Percentiles rank a stretch among this genome's conserved stretches.
phyloP scores from a whole-genome alignment of 139 green algal genomes.

The Tetradesmus lagerheimii region DNA sequence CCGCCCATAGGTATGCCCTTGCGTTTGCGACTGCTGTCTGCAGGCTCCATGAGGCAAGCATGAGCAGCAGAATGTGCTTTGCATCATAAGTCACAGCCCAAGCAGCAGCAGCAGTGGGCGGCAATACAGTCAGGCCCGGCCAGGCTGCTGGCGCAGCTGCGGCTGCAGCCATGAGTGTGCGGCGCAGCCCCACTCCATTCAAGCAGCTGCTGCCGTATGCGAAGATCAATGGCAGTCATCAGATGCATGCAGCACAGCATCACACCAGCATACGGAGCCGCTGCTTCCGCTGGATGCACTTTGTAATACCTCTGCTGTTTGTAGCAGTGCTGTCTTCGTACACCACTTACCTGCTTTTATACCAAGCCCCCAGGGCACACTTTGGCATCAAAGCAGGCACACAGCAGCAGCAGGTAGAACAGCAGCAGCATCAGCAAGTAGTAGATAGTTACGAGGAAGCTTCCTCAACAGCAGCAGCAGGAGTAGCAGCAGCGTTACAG shows the following conservation, averaged over 20 bases:
- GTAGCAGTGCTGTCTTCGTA: conserved; percentile 30
- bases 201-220: neutral
- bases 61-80: neutral
- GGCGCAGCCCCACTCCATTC: conserved; percentile 21
- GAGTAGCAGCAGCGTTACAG: neutral
- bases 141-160: conserved; percentile 9
- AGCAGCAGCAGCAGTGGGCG: neutral
- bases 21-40: neutral
- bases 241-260: conserved; percentile 9
- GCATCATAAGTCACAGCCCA: neutral
- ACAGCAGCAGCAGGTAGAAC: neutral
- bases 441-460: neutral
- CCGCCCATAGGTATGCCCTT: no score
- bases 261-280: neutral
- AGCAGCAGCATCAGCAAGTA: neutral
- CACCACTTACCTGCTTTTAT: conserved; percentile 20
- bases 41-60: neutral
- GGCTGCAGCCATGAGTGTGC: neutral
- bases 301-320: conserved; percentile 12
- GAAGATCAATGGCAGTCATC: conserved; percentile 22
- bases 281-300: conserved; percentile 27
- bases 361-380: neutral
- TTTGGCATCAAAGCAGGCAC: neutral
- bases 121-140: neutral
- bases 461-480: neutral